phyloP scores from a whole-genome alignment of 2,329 filamentous ascomycete species.

The Alternaria dauci region DNA sequence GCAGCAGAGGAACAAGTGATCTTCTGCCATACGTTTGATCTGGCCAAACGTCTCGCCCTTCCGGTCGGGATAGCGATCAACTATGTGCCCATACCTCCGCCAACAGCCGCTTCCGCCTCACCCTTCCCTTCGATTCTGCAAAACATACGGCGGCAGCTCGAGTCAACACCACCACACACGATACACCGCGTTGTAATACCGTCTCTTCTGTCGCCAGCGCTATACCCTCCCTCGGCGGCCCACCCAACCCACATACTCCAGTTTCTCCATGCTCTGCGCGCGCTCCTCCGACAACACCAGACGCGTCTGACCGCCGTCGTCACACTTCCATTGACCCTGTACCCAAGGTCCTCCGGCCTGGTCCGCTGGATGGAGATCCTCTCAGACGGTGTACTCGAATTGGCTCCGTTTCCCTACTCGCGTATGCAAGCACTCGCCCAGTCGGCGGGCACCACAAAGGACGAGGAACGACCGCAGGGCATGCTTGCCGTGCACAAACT shows the following conservation, averaged over 20 bases:
- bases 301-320: slow-evolving; percentile 74
- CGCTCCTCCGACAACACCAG: slow-evolving; percentile 73
- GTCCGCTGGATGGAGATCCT: slow-evolving; percentile 87
- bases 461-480: slow-evolving; percentile 83
- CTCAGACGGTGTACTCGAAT: slow-evolving; percentile 84
- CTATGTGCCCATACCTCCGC: slow-evolving; percentile 63
- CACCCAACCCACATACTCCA: slow-evolving; percentile 77
- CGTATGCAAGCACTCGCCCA: slow-evolving; percentile 60
- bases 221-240: slow-evolving; percentile 75
- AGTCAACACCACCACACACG: slow-evolving; percentile 59
- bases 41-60: slow-evolving; percentile 59
- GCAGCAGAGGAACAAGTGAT: slow-evolving; percentile 58
- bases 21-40: slow-evolving; percentile 63
- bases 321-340: slow-evolving; percentile 81
- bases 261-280: slow-evolving; percentile 81
- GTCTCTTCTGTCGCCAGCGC: slow-evolving; percentile 81
- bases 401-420: slow-evolving; percentile 74
- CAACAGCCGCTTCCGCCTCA: slow-evolving; percentile 63
- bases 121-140: slow-evolving; percentile 73
- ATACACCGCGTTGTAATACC: slow-evolving; percentile 88
- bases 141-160: slow-evolving; percentile 64
- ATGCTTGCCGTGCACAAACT: slow-evolving; percentile 83
- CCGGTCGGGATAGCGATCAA: slow-evolving; percentile 53
- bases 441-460: slow-evolving; percentile 61
- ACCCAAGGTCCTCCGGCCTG: slow-evolving; percentile 77